These are phyloP conservation scores for Solioccasus polychromus DNA, from an alignment of 768 basidiomycete genomes.

Conservation along the genomic window DNA sequence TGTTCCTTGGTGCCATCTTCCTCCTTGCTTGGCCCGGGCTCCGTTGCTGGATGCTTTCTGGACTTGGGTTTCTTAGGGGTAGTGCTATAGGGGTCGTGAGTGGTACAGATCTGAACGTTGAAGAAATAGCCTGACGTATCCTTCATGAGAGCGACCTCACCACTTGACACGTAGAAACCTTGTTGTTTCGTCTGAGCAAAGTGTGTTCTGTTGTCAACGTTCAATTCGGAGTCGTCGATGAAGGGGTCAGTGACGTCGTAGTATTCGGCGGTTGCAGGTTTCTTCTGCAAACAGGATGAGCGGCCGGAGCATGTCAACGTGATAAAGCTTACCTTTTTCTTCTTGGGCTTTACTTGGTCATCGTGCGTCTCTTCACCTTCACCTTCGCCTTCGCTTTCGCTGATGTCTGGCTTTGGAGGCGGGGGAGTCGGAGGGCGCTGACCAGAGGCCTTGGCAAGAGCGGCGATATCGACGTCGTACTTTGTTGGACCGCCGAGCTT, in stretches of 20 bases:
- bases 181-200: slow-evolving; percentile 91
- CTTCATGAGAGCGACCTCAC: slow-evolving; percentile 82
- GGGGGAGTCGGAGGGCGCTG: slow-evolving; percentile 61
- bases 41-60: slow-evolving; percentile 41
- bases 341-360: slow-evolving; percentile 32
- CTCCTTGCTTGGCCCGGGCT: slow-evolving; percentile 25
- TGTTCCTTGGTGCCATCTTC: slow-evolving; percentile 48
- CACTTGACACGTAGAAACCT: slow-evolving; percentile 89
- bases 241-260: slow-evolving; percentile 93
- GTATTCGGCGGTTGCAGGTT: slow-evolving; percentile 61
- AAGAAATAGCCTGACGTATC: slow-evolving; percentile 47
- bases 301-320: slow-evolving; percentile 1
- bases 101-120: background rate
- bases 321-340: slow-evolving; percentile 36
- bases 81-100: slow-evolving; percentile 33
- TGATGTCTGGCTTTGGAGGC: slow-evolving; percentile 46
- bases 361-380: slow-evolving; percentile 46
- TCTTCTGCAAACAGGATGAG: slow-evolving; percentile 36
- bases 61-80: slow-evolving; percentile 74
- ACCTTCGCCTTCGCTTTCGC: slow-evolving; percentile 57
- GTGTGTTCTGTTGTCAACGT: slow-evolving; percentile 85
- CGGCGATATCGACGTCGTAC: slow-evolving; percentile 68
- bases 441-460: slow-evolving; percentile 58
- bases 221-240: slow-evolving; percentile 96
- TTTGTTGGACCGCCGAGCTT: slow-evolving; percentile 67